Evolutionary conservation across 169 alveolate genomes (phyloP).

Genomic region (Plasmodium malariae): DNA sequence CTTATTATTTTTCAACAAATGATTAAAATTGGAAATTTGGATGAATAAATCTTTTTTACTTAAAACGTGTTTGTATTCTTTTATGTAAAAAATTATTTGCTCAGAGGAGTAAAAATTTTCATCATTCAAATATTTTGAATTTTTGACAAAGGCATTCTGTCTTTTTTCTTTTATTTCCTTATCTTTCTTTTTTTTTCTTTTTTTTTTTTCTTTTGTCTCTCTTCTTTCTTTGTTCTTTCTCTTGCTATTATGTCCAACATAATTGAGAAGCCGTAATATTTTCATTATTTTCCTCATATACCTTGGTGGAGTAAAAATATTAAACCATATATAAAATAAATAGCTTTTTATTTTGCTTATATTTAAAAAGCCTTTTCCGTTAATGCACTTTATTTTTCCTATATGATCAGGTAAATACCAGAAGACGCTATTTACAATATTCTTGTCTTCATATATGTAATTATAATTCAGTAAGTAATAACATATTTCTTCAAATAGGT

Average conservation of each 20-base stretch:
- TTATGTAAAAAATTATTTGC: constrained; percentile 11
- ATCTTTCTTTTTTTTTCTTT: too few species aligned
- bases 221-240: background rate
- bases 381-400: background rate
- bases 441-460: constrained; percentile 13
- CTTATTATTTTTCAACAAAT: constrained; percentile 20
- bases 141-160: too few species aligned
- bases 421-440: constrained; percentile 6
- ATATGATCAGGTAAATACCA: constrained; percentile 37
- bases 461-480: constrained; percentile 36
- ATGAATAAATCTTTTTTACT: constrained; percentile 2
- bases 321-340: constrained; percentile 18
- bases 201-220: too few species aligned
- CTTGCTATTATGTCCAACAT: constrained; percentile 4
- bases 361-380: constrained; percentile 5
- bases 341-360: constrained; percentile 13
- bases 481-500: constrained; percentile 29
- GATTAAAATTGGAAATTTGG: constrained; percentile 25
- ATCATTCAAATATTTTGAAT: background rate
- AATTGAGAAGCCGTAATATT: constrained; percentile 8
- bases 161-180: too few species aligned
- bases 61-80: constrained; percentile 8
- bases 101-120: constrained; percentile 10
- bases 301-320: constrained; percentile 15
- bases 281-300: constrained; percentile 30